These are phyloP conservation scores for Boletus patriciae DNA, from an alignment of 768 basidiomycete genomes.

Conservation along the genomic window DNA sequence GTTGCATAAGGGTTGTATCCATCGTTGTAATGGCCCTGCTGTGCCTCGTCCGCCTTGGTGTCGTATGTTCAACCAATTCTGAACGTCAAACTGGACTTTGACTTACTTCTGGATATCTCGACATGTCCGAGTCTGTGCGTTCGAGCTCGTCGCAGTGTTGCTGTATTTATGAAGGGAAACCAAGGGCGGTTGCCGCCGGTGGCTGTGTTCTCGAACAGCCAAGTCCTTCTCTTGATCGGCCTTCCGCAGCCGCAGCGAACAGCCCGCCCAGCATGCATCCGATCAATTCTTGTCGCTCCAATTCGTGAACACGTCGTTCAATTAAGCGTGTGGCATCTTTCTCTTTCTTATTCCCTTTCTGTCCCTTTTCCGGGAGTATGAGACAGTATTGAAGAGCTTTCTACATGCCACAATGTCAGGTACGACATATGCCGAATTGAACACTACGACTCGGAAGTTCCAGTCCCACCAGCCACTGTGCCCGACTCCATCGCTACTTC, in stretches of 20 bases:
- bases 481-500: conserved; percentile 7
- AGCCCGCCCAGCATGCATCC: not conserved
- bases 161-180: conserved; percentile 9
- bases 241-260: conserved; percentile 12
- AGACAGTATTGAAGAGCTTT: too few relatives aligned
- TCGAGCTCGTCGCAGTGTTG: not conserved
- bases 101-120: conserved; percentile 43
- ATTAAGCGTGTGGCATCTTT: too few relatives aligned
- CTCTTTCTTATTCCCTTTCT: too few relatives aligned
- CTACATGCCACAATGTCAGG: not conserved
- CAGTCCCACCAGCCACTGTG: not conserved
- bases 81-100: not conserved
- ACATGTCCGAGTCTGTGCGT: conserved; percentile 32
- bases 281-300: not conserved
- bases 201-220: conserved; percentile 10
- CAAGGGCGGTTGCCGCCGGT: not conserved
- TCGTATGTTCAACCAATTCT: conserved; percentile 2
- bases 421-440: not conserved
- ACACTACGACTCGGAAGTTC: not conserved
- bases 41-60: conserved; percentile 61
- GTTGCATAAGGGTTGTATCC: conserved; percentile 55
- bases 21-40: conserved; percentile 66
- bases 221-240: not conserved
- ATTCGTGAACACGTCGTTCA: not conserved
- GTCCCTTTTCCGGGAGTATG: too few relatives aligned